Base-by-base conservation (phyloP, 2,329 filamentous ascomycete genomes). In the Sporothrix globosa region DNA sequence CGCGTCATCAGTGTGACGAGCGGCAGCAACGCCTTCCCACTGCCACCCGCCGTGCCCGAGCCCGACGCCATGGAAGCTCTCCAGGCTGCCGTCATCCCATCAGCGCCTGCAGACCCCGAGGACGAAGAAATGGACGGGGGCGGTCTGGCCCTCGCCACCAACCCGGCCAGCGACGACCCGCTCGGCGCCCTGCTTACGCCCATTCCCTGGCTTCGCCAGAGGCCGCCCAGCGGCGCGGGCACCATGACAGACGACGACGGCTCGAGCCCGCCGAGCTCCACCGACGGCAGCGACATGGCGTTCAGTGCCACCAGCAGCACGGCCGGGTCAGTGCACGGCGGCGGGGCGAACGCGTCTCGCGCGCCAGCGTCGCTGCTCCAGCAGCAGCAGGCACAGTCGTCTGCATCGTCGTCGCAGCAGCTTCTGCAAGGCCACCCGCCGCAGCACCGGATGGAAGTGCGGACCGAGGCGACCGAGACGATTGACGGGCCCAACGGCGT, bases 1-100 rank as follows among this genome's bases (percentile, higher is more conserved):
- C 90, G 96, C 70, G 91, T 97, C 27, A 89, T 97, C 30, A 93
- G 91, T 70, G 96, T 99, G 70, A 96, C 93, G 13, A 97, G 92
- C 50, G 87, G 90, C 34, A 88, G 90, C 24, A 90, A 91, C 73
- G 84, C 89, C 70, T 99, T 97, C 77, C 96, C 96, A 0, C 87
- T 98, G 1, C 92, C 92, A 1, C 87, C 88, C 0, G 87, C 88
- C 17, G 81, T 89, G 9, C 84, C 86, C 2, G 87, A 89, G 74
- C 81, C 86, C 73, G 86, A 87, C 34, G 82, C 84, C 67, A 83
- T 88, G 75, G 81, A 81, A 17, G 77, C 84, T 19, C 79, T 86
- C 14, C 80, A 82, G 68, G 94, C 96, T 76, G 92, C 91, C 34
- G 79, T 84, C 9, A 70, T 70, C 56, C 60, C 65, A 17, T 66